Base-by-base conservation (phyloP, 164 flowering plant genomes). In the Echeveria elegans region DNA sequence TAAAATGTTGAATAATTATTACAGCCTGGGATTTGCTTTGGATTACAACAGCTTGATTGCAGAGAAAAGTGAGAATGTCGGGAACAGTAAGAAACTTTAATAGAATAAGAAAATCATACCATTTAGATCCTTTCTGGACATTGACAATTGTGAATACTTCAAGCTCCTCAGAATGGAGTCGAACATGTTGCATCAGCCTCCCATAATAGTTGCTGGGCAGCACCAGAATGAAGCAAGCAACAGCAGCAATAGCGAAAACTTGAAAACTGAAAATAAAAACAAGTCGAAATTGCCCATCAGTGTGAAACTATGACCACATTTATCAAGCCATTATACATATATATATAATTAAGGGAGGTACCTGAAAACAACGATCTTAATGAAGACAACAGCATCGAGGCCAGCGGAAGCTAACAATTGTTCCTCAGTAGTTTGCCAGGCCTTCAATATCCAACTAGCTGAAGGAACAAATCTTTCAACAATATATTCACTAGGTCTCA, bases 381-480 rank as follows among this genome's bases (percentile, higher is more conserved):
- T 66, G 67, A 94, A 94, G 56, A 85, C 96, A 50, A 91, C 90
- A 11, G 96, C 87, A 81, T 94, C 99, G 69, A 94, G 34, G 60
- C 99, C 99, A 67, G 86, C 90, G 70, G 71, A 11, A 24, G 80
- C 65, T 71, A 82, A 74, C 43, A 91, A 69, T 66, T 91, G 97
- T 32, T 80, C 90, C 65, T 94, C 96, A 45, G 95, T 69, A 50
- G 92, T 74, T 70, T 76, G 77, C 90, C 95, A 91, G 9, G 99
- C 91, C 72, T 81, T 86, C 37, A 81, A 32, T 16, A 94, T 78
- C 99, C 99, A 94, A 40, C 90, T 80, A 31, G 96, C 81, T 11
- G 97, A 89, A 64, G 99, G 99, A 69, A 94, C 81, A 53, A 91
- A 82, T 75, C 93, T 85, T 0, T 87, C 92, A 32, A 86, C 75